Evolutionary conservation across 148 eudicot species (phyloP), one percentile per base, ranked within the genome.

Genomic region (Cornus kousa): DNA sequence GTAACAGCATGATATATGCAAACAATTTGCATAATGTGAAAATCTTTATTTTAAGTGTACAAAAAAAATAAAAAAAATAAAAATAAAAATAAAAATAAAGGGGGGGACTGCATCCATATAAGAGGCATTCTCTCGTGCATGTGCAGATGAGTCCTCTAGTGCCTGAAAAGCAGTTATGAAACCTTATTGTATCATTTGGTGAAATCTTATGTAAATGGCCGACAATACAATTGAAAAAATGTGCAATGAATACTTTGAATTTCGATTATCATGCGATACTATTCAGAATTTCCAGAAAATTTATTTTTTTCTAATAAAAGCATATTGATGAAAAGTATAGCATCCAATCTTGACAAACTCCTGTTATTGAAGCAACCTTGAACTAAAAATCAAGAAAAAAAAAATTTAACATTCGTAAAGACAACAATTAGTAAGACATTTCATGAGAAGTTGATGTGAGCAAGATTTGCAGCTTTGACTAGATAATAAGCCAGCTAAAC

Each of bases 401-500:
- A 3, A 62, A 62, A 46, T 1, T 3, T 66, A 70, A 19, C 22
- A 68, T 19, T 50, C n/a, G n/a, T n/a, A 20, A 28, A 48, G 65
- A 68, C 32, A 23, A 50, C 12, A 19, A 14, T 66, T 39, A 7
- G 23, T 28, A 7, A 43, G 66, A 43, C 53, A 22, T n/a, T 7
- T 67, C 11, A 24, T 16, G n/a, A 48, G 20, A 50, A 67, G 69
- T 31, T 62, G 65, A 60, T 60, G n/a, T 60, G n/a, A 9, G 59
- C 43, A 50, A 5, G 16, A 55, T 9, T 5, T 67, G 14, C 17
- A 77, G 40, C 53, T 70, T 77, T 69, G 40, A 12, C n/a, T 32
- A 68, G 39, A 78, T 16, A 23, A 14, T 19, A 20, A 71, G 37
- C 74, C 60, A 53, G 62, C 22, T 19, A 43, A 76, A 93, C 99